Conservation (phyloP, 192 early-diverging fungal genomes). For the Umbelopsis isabellina region DNA sequence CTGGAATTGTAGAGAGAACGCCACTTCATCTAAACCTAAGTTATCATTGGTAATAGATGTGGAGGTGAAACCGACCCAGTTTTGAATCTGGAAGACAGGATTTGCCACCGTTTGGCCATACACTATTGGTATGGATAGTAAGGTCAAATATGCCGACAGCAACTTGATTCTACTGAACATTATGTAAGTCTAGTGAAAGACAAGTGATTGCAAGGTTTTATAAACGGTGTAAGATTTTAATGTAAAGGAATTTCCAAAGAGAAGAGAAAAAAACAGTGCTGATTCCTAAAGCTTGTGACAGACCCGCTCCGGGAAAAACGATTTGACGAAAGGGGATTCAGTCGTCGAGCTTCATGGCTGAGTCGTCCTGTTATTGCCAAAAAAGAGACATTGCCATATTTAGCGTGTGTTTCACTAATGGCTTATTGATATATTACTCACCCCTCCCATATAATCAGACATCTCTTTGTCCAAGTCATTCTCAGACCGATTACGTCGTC, state of each 20-base stretch:
- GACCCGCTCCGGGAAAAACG: conserved; percentile 1
- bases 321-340: background rate
- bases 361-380: background rate
- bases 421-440: too few relatives aligned
- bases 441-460: conserved; percentile 54
- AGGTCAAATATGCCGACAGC: background rate
- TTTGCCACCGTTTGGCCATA: background rate
- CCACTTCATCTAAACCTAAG: background rate
- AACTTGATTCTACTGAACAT: background rate
- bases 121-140: background rate
- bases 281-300: background rate
- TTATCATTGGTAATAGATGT: background rate
- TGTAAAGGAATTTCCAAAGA: background rate
- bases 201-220: background rate
- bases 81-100: background rate
- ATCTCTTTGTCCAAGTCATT: conserved; percentile 59
- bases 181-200: background rate
- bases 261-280: background rate
- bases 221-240: background rate
- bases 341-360: background rate
- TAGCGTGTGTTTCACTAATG: too few relatives aligned
- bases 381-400: background rate
- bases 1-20: conserved; percentile 31
- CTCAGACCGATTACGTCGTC: conserved; percentile 15
- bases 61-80: background rate